Evolutionary conservation across 208 protist genomes (phyloP).

Genomic region (Wallacemonas collosoma): DNA sequence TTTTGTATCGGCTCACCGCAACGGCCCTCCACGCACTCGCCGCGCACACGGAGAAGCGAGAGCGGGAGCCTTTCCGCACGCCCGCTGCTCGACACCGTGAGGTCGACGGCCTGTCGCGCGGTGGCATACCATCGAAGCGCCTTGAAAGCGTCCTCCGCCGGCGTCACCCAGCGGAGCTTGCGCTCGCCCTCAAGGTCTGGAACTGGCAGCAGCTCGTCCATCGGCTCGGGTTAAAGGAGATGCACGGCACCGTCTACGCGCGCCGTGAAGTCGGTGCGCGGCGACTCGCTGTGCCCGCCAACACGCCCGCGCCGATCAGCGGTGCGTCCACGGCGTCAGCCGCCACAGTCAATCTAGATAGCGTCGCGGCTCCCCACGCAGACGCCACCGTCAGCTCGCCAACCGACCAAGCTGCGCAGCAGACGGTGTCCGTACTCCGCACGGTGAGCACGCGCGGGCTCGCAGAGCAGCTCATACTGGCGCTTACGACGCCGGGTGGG

Average conservation of each 20-base stretch:
- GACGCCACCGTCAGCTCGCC: neutral
- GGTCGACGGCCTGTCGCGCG: neutral
- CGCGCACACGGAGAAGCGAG: neutral
- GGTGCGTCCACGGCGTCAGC: neutral
- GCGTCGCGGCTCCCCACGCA: neutral
- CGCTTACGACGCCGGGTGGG: constrained; percentile 36
- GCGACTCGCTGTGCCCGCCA: constrained; percentile 16
- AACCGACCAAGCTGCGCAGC: neutral
- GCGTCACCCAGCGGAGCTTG: constrained; percentile 40
- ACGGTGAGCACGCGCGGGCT: constrained; percentile 19
- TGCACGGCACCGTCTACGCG: constrained; percentile 46
- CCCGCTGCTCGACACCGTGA: neutral
- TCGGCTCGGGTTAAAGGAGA: constrained; percentile 72
- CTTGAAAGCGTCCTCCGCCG: neutral
- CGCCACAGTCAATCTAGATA: neutral
- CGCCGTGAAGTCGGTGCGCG: constrained; percentile 59
- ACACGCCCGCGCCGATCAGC: neutral
- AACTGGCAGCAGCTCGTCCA: constrained; percentile 85
- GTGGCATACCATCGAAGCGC: neutral
- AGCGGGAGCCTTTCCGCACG: neutral
- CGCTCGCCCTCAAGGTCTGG: constrained; percentile 68
- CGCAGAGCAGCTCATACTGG: constrained; percentile 38
- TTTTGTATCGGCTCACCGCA: constrained; percentile 53
- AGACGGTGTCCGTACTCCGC: neutral
- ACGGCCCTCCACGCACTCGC: constrained; percentile 38